Base-by-base conservation (phyloP, 2,329 filamentous ascomycete species). In the Geosmithia flava region DNA sequence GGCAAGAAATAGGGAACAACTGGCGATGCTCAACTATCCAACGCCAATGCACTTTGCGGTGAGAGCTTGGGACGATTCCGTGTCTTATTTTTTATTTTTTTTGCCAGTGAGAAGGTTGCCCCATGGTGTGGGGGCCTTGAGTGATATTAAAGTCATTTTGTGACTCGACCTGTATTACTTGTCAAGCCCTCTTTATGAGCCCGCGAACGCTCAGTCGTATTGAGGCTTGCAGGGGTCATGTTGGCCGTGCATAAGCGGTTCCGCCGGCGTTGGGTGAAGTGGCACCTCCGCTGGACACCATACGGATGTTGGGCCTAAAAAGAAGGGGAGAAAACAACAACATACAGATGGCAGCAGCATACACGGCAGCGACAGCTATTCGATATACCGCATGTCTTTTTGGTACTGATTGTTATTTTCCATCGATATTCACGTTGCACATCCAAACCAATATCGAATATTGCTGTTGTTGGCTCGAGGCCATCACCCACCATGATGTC, bases 401-500 rank as follows among this genome's bases (percentile, higher is more conserved):
- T 11, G 10, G 11, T 37, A 37, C 3, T 37, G 3, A 11, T 11
- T 5, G 15, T 37, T 11, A 3, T 37, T 37, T 37, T 37, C 33
- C 11, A 16, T 37, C 11, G 11, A 11, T 37, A 11, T 16, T 37
- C 33, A 11, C 33, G 3, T 16, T 11, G 6, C 33, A 37, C 13
- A 37, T 37, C 11, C 33, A 13, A 37, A 11, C 3, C 3, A 11
- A 16, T 37, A 11, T 27, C 27, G 42, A 19, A 27, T 27, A 44
- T 44, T 17, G 13, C 13, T 19, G 42, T 43, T 43, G 19, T 11
- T 19, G 19, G 19, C 17, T n/a, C 42, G 7, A 20, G 19, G 16
- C 19, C n/a, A 44, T 7, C 7, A 20, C 11, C 42, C 19, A 43
- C 16, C 45, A 59, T 59, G 55, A 60, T 58, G 57, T 60, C 56